These are phyloP conservation scores for Cornus controversa DNA, from an alignment of 148 eudicot genomes.

Conservation along the genomic window DNA sequence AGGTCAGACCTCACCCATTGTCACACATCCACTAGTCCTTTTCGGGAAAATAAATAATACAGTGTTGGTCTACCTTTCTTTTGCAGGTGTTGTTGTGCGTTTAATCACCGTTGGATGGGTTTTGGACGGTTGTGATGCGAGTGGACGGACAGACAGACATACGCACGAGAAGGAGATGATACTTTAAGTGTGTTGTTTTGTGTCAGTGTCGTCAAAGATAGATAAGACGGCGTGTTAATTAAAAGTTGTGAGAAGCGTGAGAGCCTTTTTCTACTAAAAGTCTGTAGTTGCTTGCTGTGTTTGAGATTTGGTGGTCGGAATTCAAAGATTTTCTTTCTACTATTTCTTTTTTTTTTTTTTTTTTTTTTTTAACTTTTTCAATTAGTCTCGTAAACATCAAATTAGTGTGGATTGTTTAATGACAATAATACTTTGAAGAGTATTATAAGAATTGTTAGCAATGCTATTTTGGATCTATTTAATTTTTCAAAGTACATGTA, in stretches of 20 bases:
- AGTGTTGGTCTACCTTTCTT: not conserved
- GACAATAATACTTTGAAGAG: no score
- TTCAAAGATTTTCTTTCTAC: slow-evolving; percentile 8
- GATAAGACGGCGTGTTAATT: slow-evolving; percentile 6
- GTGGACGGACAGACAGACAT: not conserved
- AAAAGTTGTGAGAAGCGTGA: not conserved
- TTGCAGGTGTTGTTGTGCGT: not conserved
- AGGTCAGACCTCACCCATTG: no score
- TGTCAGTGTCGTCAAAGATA: not conserved
- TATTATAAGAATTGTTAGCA: no score
- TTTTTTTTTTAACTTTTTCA: not conserved
- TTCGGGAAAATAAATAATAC: not conserved
- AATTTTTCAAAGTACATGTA: no score
- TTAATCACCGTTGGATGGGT: not conserved
- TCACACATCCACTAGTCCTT: no score
- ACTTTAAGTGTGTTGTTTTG: not conserved
- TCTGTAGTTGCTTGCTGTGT: slow-evolving; percentile 1
- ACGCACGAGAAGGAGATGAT: not conserved
- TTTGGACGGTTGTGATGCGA: not conserved
- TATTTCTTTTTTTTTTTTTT: not conserved
- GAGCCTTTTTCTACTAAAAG: not conserved
- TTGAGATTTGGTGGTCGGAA: slow-evolving; percentile 13
- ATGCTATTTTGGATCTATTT: no score
- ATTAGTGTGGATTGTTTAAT: not conserved
- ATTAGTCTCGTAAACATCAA: not conserved